Base-by-base conservation (phyloP, 305 asterid genomes). In the Caryopteris hybrid region DNA sequence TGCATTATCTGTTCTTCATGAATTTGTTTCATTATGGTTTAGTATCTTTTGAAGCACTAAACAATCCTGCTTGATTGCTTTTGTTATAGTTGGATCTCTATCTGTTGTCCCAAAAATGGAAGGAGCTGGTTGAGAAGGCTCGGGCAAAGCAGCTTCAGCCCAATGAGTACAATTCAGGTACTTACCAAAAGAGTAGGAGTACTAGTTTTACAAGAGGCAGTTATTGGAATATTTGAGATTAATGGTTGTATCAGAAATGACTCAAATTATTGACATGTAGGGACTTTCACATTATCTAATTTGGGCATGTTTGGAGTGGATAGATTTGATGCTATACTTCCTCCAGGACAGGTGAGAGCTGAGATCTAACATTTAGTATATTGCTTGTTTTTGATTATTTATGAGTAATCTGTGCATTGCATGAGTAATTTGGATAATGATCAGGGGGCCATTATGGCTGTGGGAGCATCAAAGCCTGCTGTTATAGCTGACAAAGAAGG, bases 391-490 rank as follows among this genome's bases (percentile, higher is more conserved):
- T n/a, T n/a, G n/a, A n/a, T n/a, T n/a, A n/a, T n/a, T n/a, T n/a
- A n/a, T n/a, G n/a, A n/a, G n/a, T n/a, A n/a, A n/a, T n/a, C n/a
- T n/a, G n/a, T n/a, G n/a, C n/a, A n/a, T n/a, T n/a, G n/a, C n/a
- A n/a, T n/a, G 68, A n/a, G 43, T 64, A 47, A 38, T 68, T 17
- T 70, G 61, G 22, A 59, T 63, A 25, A 66, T 80, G n/a, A 65
- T 71, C 75, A 94, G 98, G 99, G 99, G 25, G 97, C 99, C 61
- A 91, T 94, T 42, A 91, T 94, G 99, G 99, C 98, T 54, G 99
- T 87, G 63, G 99, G 99, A 46, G 96, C 97, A 45, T 94, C 99
- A 54, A 91, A 91, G 70, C 98, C 98, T 52, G 77, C 80, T 45
- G 90, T 86, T 76, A 66, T 78, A 18, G 82, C 95, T 14, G 86